Percentiles rank a stretch among this genome's conserved stretches.
Conservation (phyloP, 345 rosid genomes). For the Reutealis trisperma region DNA sequence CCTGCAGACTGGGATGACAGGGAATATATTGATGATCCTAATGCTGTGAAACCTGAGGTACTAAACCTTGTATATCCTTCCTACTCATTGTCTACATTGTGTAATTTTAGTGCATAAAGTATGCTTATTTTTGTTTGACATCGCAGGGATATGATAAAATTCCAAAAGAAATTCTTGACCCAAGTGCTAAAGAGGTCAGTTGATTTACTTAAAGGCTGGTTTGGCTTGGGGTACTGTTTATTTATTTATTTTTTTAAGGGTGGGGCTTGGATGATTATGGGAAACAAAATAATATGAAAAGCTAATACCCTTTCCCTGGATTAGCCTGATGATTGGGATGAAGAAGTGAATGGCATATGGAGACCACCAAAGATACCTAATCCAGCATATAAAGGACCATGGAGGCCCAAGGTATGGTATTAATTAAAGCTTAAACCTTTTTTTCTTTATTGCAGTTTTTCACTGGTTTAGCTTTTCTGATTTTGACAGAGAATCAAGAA, state of each 20-base stretch:
- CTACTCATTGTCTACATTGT: no score
- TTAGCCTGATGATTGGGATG: conserved; percentile 80
- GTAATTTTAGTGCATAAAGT: no score
- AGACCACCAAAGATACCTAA: conserved; percentile 64
- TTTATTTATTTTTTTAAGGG: no score
- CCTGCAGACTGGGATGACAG: conserved; percentile 96
- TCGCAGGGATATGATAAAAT: conserved; percentile 64
- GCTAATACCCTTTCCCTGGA: background rate
- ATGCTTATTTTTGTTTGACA: conserved; percentile 11
- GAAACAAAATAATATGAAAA: background rate
- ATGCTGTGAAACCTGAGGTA: conserved; percentile 80
- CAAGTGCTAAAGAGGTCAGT: conserved; percentile 57
- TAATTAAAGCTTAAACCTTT: no score
- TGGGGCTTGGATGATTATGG: background rate
- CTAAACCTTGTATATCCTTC: background rate
- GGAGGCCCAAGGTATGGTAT: conserved; percentile 34
- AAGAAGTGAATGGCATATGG: conserved; percentile 75
- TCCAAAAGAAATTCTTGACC: conserved; percentile 62
- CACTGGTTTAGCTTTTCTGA: background rate
- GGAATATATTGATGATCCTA: conserved; percentile 84
- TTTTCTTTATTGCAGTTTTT: no score
- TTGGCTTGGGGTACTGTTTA: background rate
- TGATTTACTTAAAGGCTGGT: background rate
- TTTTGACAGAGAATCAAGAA: conserved; percentile 77
- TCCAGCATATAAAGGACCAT: conserved; percentile 74